Base-by-base conservation (phyloP, 2,329 filamentous ascomycete species). In the Aureobasidium lini region DNA sequence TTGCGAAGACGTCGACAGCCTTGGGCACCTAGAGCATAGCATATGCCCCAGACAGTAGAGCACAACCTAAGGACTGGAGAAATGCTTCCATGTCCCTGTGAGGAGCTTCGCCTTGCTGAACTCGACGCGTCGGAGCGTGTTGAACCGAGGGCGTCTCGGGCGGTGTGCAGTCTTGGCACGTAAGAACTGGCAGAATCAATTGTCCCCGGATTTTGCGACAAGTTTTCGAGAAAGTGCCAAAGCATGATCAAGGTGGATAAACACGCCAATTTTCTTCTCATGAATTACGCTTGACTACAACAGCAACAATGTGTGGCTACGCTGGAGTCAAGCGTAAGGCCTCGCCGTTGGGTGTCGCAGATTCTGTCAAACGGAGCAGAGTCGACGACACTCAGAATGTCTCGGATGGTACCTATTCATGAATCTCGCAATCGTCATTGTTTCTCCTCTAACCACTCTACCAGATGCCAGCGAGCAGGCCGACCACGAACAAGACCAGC, bases 241-340 rank as follows among this genome's bases (percentile, higher is more conserved):
- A 31, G 44, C 44, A n/a, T 6, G 31, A 49, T 49, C 46, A 49
- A 49, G 47, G 47, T 49, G 31, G 18, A 49, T 36, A 49, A 49
- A 49, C 47, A 49, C n/a, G 16, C 48, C 13, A 29, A 10, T 16
- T 52, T 36, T 7, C 15, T 13, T 4, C 23, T 11, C 36, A 40
- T 52, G 48, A 29, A 16, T 40, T 7, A 13, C n/a, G 7, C 11
- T 28, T 28, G 16, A 28, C 6, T 32, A 50, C 32, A 11, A 37
- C 32, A 28, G 48, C 29, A 23, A 13, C 13, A 6, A 52, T 52
- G 48, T 31, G 34, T 52, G 36, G 34, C 15, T 3, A 11, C 32
- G 47, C 32, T 3, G 57, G 57, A 29, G 28, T 31, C 29, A 59
- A 59, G 31, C 46, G 57, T 28, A 59, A 47, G 4, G 18, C 48